Evolutionary conservation across 2,329 filamentous ascomycete genomes (phyloP), one percentile per base, ranked within the genome.

Genomic region (Colletotrichum cereale): DNA sequence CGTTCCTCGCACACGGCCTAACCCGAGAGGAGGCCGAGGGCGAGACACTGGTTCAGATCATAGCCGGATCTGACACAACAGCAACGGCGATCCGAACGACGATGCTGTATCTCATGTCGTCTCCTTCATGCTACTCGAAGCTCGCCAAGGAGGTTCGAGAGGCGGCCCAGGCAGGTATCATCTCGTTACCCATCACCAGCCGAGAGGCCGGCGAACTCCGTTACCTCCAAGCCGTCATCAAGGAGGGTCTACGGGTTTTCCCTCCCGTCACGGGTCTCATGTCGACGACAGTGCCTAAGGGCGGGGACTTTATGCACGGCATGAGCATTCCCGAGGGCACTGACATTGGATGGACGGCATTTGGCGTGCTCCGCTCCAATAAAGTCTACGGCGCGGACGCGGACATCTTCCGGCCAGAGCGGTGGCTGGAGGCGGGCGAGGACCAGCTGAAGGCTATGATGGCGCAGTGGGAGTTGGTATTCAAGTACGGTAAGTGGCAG

Each of bases 31-130:
- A 79, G 65, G 76, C 77, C 0, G 71, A 71, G 0, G 76, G 79
- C 21, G 81, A 81, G 34, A 77, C 81, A 6, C 67, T 83, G 2
- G 78, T 75, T 36, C 79, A 80, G 34, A 76, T 81, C 29, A 75
- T 84, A 14, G 81, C 80, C 3, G 82, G 81, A 40, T 78, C 79
- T 24, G 82, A 84, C n/a, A 82, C 82, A 10, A 77, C 78, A 2
- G 78, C 82, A 1, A 79, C 75, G 0, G 78, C 76, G 1, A 79
- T 84, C 40, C 84, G 88, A 1, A 80, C 84, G 16, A 85, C 83
- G 0, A 72, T 90, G 58, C 81, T 90, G 16, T 84, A 87, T 74
- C 78, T 90, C 61, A 82, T 86, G 7, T 86, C 83, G 0, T 85
- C 84, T 44, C 86, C 87, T 0, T 78, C 80, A 0, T 82, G 86